Evolutionary conservation across 352 stramenopile species (phyloP), one percentile per base, ranked within the genome.

Genomic region (Thraustotheca clavata): DNA sequence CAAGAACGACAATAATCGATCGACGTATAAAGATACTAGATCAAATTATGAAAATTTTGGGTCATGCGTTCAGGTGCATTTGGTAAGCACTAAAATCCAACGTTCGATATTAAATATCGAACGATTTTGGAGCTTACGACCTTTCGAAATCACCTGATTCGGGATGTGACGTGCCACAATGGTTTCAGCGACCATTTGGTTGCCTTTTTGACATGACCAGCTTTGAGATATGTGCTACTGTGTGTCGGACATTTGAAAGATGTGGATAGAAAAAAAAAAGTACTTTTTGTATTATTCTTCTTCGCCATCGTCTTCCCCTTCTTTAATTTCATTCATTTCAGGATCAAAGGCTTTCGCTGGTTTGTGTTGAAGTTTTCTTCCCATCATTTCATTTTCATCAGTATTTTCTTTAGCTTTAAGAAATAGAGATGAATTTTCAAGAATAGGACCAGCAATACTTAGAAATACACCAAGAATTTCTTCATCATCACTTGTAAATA

Each of bases 391-490:
- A 80, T 80, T 20, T 29, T 55, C 22, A 2, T 52, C 43, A 24
- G 43, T 20, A 9, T 24, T 24, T 75, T 60, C 3, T 73, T 74
- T 20, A 71, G 77, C 62, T 16, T 75, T 73, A 27, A 89, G 66
- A 59, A 86, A 86, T 5, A 86, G 86, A 59, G 93, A 80, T 20
- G 86, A 95, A 31, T 79, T 89, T 47, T 86, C 89, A 18, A 97
- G 68, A 36, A 97, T 94, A 4, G 87, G 86, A 0, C 86, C 89
- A 0, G 87, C 89, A 47, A 97, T 96, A 47, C 83, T 75, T 5
- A 96, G 72, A 54, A 96, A 96, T 11, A 84, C 91, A 14, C 73
- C 68, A 9, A 97, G 77, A 2, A 96, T 68, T 49, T 95, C 86
- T 47, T 91, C 84, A 57, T 96, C 89, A n/a, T 96, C 86, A 14